These are phyloP conservation scores for Globisporangium okanoganense DNA, from an alignment of 352 stramenopile species.

Conservation along the genomic window DNA sequence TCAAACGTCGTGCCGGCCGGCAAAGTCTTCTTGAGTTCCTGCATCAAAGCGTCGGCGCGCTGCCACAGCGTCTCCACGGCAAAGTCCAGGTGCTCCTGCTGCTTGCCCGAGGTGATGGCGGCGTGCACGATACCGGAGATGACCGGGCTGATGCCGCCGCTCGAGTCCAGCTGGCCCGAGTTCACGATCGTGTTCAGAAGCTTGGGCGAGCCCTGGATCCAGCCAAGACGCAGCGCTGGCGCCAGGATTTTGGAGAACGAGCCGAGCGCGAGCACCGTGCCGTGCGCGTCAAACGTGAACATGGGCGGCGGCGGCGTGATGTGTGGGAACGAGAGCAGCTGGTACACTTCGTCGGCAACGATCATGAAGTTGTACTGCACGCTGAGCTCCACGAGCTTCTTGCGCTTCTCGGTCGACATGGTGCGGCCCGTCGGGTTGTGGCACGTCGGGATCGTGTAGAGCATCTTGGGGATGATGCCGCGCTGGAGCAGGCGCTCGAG, in stretches of 20 bases:
- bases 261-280: conserved; percentile 85
- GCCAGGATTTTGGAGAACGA: conserved; percentile 96
- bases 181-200: conserved; percentile 69
- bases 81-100: conserved; percentile 75
- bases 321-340: conserved; percentile 91
- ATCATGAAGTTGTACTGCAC: conserved; percentile 89
- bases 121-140: conserved; percentile 87
- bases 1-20: conserved; percentile 67
- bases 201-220: conserved; percentile 72
- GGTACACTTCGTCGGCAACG: conserved; percentile 94
- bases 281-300: conserved; percentile 80
- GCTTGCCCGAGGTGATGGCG: conserved; percentile 59
- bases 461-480: conserved; percentile 85
- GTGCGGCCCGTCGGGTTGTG: conserved; percentile 93
- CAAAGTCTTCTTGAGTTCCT: conserved; percentile 60
- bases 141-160: conserved; percentile 91
- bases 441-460: conserved; percentile 94
- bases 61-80: conserved; percentile 70
- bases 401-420: conserved; percentile 80
- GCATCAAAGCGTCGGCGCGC: conserved; percentile 73
- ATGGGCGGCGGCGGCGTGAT: conserved; percentile 79
- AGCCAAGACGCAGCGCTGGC: conserved; percentile 89
- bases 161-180: conserved; percentile 90
- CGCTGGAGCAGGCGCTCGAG: conserved; percentile 79
- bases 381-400: conserved; percentile 85